Evolutionary conservation across 139 green algal genomes (phyloP), one percentile per base, ranked within the genome.

Genomic region (Auxenochlorella pyrenoidosa): DNA sequence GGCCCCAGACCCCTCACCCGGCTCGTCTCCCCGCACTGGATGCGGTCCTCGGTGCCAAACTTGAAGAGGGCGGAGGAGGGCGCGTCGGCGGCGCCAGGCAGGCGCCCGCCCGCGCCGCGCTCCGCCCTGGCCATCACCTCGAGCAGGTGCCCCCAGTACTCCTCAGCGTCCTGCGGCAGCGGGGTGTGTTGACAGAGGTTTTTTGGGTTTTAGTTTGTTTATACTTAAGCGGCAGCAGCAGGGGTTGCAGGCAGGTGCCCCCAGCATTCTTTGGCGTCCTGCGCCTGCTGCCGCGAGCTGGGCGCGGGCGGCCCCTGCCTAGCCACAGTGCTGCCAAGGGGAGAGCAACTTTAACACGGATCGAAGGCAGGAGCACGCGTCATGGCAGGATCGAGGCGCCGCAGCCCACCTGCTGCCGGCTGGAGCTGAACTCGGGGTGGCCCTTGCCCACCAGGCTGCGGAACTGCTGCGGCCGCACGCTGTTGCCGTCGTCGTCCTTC

Each of bases 61-160:
- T 87, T 84, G 87, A 98, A 98, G 22, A 90, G 75, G 38, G 70
- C 44, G 58, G 81, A 36, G 34, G 75, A 90, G 76, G 86, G 44
- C 1, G 44, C 47, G 0, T 34, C 38, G 16, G 77, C 68, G 5
- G 38, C 82, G 21, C 40, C 86, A 3, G 66, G 72, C 85, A 95
- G 79, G 84, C 91, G 89, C 1, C 68, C 75, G 22, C 78, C 89
- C 12, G 77, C 88, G 0, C 43, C 79, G 34, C 72, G 87, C 89
- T 97, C 94, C 18, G 93, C 88, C 2, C 90, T 68, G 0, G 70
- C 79, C 80, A 96, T 73, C 41, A 95, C 86, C 47, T 97, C 91
- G 54, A 99, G 87, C 26, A 99, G 88, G 94, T 99, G 91, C 68
- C 94, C 89, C 38, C 97, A 97, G 89, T 96, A 99, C 93, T 99